A percentile compares a stretch with the other conserved stretches of the same genome.
Conservation (phyloP, 75 land plant species). For the Sequoiadendron giganteum region DNA sequence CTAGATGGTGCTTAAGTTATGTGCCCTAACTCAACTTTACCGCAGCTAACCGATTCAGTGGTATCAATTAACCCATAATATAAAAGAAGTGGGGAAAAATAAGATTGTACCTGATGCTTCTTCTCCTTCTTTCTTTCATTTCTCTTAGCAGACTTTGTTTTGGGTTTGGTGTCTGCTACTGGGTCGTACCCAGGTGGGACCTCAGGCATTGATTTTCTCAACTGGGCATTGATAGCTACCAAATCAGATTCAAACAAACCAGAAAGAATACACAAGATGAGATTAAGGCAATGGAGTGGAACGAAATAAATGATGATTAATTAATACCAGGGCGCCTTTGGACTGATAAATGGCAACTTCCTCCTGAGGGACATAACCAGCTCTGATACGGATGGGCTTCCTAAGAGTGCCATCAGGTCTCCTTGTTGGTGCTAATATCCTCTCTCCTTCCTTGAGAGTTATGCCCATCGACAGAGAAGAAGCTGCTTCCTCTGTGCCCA, state of each 20-base stretch:
- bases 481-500: neutral
- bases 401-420: slow-evolving; percentile 95
- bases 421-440: slow-evolving; percentile 76
- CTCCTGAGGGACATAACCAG: slow-evolving; percentile 94
- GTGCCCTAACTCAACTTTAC: slow-evolving; percentile 2
- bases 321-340: slow-evolving; percentile 76
- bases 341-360: slow-evolving; percentile 98
- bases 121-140: slow-evolving; percentile 97
- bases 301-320: neutral
- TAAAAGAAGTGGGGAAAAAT: neutral
- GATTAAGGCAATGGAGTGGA: neutral
- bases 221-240: slow-evolving; percentile 32
- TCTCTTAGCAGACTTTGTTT: slow-evolving; percentile 91
- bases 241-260: neutral
- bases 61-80: neutral
- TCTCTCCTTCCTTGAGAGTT: slow-evolving; percentile 60
- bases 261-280: neutral
- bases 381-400: slow-evolving; percentile 87
- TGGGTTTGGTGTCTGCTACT: slow-evolving; percentile 52
- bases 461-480: neutral
- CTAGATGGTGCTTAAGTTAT: neutral
- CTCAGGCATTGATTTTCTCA: slow-evolving; percentile 46
- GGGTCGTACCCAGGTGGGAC: slow-evolving; percentile 89
- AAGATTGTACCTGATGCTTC: slow-evolving; percentile 55
- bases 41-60: neutral